phyloP scores from a whole-genome alignment of 2,329 filamentous ascomycete species.

The Trichoderma sp. region DNA sequence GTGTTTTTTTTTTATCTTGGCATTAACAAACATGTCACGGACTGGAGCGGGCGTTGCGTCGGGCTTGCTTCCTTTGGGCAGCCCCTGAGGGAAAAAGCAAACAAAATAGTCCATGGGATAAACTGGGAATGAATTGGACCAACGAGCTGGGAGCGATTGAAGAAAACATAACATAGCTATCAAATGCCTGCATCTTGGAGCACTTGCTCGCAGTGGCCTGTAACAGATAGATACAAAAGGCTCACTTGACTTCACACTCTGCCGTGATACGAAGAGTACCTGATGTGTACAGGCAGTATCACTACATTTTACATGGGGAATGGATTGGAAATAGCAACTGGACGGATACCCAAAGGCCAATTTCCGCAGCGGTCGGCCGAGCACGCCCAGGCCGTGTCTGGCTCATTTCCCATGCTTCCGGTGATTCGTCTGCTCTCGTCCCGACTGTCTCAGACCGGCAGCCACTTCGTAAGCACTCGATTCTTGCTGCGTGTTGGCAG shows the following conservation, averaged over 20 bases:
- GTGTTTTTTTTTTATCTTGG: not conserved
- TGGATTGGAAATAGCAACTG: not conserved
- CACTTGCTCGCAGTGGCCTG: slow-evolving; percentile 12
- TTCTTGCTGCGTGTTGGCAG: slow-evolving; percentile 8
- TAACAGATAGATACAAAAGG: slow-evolving; percentile 13
- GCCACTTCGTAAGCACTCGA: slow-evolving; percentile 13
- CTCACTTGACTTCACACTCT: not conserved
- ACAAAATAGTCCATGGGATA: slow-evolving; percentile 1
- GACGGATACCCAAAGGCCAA: not conserved
- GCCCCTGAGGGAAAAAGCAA: slow-evolving; percentile 1
- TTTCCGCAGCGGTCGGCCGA: not conserved
- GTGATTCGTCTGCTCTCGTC: not conserved
- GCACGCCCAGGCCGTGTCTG: not conserved
- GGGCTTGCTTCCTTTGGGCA: slow-evolving; percentile 10
- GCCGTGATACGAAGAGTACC: not conserved
- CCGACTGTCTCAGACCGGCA: slow-evolving; percentile 11
- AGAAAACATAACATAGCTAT: not conserved
- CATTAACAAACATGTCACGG: slow-evolving; percentile 7
- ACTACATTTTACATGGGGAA: not conserved
- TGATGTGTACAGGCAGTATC: not conserved
- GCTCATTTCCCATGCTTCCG: not conserved
- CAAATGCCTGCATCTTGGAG: slow-evolving; percentile 2
- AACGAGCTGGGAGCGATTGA: slow-evolving; percentile 1
- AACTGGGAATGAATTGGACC: not conserved
- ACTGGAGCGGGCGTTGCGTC: slow-evolving; percentile 20